Conservation (phyloP, 78 protist species). For the Dictyostelium capitatum region DNA sequence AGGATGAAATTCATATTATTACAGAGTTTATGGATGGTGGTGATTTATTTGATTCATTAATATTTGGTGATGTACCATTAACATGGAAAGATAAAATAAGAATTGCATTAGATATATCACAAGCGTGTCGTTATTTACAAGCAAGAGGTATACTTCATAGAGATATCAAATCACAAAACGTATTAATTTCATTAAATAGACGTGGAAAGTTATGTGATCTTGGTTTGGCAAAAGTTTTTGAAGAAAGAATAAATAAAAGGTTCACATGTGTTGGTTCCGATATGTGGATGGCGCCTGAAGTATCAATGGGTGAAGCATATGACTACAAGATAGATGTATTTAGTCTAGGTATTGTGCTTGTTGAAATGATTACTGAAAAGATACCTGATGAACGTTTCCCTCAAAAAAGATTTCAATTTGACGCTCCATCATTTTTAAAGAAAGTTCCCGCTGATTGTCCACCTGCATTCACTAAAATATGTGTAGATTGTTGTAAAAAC, state of each 20-base stretch:
- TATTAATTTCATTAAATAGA: slow-evolving; percentile 86
- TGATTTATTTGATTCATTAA: slow-evolving; percentile 78
- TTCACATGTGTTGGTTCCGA: slow-evolving; percentile 65
- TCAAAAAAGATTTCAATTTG: slow-evolving; percentile 54
- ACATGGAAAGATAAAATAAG: slow-evolving; percentile 62
- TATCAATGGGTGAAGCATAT: slow-evolving; percentile 52
- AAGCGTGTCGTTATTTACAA: slow-evolving; percentile 71
- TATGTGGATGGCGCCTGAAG: slow-evolving; percentile 86
- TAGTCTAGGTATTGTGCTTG: slow-evolving; percentile 84
- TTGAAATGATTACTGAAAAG: slow-evolving; percentile 47
- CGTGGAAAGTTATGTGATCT: slow-evolving; percentile 85
- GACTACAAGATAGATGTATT: slow-evolving; percentile 65
- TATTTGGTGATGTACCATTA: slow-evolving; percentile 67
- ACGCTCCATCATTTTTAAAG: slow-evolving; percentile 27
- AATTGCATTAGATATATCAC: slow-evolving; percentile 76
- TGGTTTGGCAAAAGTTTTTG: slow-evolving; percentile 76
- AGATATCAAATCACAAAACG: slow-evolving; percentile 91
- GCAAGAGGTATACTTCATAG: slow-evolving; percentile 78
- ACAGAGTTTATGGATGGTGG: slow-evolving; percentile 84
- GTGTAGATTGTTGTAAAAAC: slow-evolving; percentile 30
- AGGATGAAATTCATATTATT: slow-evolving; percentile 61
- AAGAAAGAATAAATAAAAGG: slow-evolving; percentile 72
- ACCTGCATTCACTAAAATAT: slow-evolving; percentile 40
- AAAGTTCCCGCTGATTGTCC: slow-evolving; percentile 76
- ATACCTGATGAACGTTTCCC: slow-evolving; percentile 69